These are phyloP conservation scores for Blastocrithidia nonstop DNA, from an alignment of 208 protist species.

Conservation along the genomic window DNA sequence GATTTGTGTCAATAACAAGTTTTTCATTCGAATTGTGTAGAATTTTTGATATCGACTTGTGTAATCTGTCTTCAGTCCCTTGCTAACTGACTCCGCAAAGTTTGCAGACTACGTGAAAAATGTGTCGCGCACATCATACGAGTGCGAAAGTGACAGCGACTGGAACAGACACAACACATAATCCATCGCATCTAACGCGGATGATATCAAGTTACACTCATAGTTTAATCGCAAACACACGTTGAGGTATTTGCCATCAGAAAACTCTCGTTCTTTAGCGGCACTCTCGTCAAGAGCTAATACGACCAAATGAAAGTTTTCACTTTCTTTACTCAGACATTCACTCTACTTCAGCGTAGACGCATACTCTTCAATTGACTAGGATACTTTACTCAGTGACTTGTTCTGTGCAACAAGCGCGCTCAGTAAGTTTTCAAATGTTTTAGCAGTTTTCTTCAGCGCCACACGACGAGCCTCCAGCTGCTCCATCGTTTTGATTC, in stretches of 20 bases:
- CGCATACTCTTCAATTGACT: slow-evolving; percentile 25
- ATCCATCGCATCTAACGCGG: slow-evolving; percentile 52
- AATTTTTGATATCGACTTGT: slow-evolving; percentile 26
- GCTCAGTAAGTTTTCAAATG: slow-evolving; percentile 29
- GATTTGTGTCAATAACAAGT: slow-evolving; percentile 22
- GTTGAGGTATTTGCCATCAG: slow-evolving; percentile 33
- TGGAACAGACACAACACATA: slow-evolving; percentile 22
- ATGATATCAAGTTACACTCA: slow-evolving; percentile 44
- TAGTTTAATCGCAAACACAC: slow-evolving; percentile 36
- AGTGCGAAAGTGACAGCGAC: slow-evolving; percentile 9
- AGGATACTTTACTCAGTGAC: slow-evolving; percentile 11
- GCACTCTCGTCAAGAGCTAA: slow-evolving; percentile 7
- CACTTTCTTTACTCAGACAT: slow-evolving; percentile 8
- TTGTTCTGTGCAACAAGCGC: slow-evolving; percentile 13
- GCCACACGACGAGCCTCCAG: slow-evolving; percentile 22
- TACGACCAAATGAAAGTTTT: slow-evolving; percentile 8
- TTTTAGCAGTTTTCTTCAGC: slow-evolving; percentile 17
- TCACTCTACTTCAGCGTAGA: slow-evolving; percentile 10
- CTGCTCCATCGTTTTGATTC: slow-evolving; percentile 17
- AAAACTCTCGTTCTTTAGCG: slow-evolving; percentile 14
- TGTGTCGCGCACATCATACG: slow-evolving; percentile 12
- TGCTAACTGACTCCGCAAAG: slow-evolving; percentile 34
- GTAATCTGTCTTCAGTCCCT: slow-evolving; percentile 22
- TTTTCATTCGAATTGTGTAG: slow-evolving; percentile 38
- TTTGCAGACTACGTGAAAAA: slow-evolving; percentile 1